These are phyloP conservation scores for Grosmannia serpens DNA, from an alignment of 2,329 filamentous ascomycete genomes.

Conservation along the genomic window DNA sequence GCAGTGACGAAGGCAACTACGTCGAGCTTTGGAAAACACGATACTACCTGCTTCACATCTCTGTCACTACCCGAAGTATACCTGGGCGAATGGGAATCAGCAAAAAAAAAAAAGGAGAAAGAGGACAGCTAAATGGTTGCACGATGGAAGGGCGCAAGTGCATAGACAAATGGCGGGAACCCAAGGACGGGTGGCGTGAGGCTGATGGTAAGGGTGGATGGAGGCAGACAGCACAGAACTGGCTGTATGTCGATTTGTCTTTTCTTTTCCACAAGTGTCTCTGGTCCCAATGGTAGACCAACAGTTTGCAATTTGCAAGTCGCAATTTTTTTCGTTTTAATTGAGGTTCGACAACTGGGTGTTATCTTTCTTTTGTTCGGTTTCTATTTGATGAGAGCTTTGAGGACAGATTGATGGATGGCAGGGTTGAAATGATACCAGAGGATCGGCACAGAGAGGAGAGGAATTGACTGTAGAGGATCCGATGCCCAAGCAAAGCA, in stretches of 20 bases:
- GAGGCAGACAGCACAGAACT: too few species aligned
- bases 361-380: neutral
- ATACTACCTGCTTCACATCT: neutral
- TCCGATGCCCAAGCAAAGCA: neutral
- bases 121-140: neutral
- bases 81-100: neutral
- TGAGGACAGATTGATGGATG: neutral
- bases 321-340: neutral
- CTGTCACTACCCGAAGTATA: too few species aligned
- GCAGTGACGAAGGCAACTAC: neutral
- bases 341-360: neutral
- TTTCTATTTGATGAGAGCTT: neutral
- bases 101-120: neutral
- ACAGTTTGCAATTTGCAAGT: neutral
- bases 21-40: neutral
- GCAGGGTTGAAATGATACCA: neutral
- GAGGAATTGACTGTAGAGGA: neutral
- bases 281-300: neutral
- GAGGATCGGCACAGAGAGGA: neutral
- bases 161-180: neutral
- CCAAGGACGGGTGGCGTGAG: neutral
- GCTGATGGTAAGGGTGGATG: too few species aligned
- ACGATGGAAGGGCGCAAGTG: neutral
- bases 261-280: neutral
- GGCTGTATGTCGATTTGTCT: too few species aligned